Conservation (phyloP, 371 early-diverging fungal species). For the Apophysomyces ossiformis region DNA sequence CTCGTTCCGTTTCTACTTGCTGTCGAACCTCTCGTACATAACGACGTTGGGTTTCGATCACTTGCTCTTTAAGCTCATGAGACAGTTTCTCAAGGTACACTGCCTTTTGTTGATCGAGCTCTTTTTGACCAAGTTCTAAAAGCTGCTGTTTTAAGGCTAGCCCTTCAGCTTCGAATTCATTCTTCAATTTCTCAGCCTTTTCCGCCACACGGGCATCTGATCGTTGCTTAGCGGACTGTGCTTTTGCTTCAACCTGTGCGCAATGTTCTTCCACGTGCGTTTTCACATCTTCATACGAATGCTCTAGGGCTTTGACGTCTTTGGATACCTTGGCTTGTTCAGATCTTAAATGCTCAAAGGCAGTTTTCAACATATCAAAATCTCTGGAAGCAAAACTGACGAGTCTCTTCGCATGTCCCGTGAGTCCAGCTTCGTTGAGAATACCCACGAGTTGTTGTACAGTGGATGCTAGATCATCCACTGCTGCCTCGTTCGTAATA, state of each 20-base stretch:
- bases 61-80: slow-evolving; percentile 53
- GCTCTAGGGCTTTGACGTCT: slow-evolving; percentile 20
- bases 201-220: slow-evolving; percentile 36
- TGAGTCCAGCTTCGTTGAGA: slow-evolving; percentile 48
- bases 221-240: slow-evolving; percentile 16
- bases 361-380: slow-evolving; percentile 31
- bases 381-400: slow-evolving; percentile 44
- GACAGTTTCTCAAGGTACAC: slow-evolving; percentile 38
- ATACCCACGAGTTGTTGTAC: slow-evolving; percentile 33
- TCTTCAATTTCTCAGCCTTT: slow-evolving; percentile 44
- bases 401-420: slow-evolving; percentile 46
- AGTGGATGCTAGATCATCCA: slow-evolving; percentile 40
- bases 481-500: slow-evolving; percentile 16
- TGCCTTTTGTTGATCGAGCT: slow-evolving; percentile 50
- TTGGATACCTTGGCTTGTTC: slow-evolving; percentile 31
- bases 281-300: slow-evolving; percentile 19
- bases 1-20: slow-evolving; percentile 89
- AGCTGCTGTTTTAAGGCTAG: slow-evolving; percentile 31
- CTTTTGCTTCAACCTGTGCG: slow-evolving; percentile 24
- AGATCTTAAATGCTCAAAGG: slow-evolving; percentile 24
- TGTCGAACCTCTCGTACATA: slow-evolving; percentile 73
- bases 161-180: slow-evolving; percentile 41
- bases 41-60: slow-evolving; percentile 57
- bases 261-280: slow-evolving; percentile 25
- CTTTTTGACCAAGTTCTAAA: slow-evolving; percentile 30